Evolutionary conservation across 208 protist species (phyloP).

Genomic region (Crithidia brevicula): DNA sequence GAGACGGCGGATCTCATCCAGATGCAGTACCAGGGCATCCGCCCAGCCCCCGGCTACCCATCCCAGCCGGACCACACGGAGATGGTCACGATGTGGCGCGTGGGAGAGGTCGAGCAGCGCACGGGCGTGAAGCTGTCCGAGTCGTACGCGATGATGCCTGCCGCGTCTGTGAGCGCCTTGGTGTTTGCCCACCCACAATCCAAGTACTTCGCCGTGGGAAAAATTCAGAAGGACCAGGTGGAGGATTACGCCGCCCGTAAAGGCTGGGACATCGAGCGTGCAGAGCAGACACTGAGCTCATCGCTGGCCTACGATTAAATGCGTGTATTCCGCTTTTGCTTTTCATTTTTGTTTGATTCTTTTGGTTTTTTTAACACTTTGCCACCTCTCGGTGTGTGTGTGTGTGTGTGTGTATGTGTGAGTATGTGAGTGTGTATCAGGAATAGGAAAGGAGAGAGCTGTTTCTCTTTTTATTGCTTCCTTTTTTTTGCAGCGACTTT

Average conservation of each 20-base stretch:
- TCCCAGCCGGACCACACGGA: conserved; percentile 97
- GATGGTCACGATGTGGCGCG: conserved; percentile 93
- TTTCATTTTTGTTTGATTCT: neutral
- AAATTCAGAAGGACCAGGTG: conserved; percentile 95
- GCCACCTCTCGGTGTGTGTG: conserved; percentile 7
- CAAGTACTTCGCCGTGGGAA: conserved; percentile 97
- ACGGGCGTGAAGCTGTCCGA: conserved; percentile 93
- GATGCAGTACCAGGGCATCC: conserved; percentile 96
- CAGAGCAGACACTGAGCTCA: conserved; percentile 45
- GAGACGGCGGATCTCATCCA: conserved; percentile 90
- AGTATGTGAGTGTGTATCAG: no score
- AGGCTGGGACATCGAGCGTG: conserved; percentile 46
- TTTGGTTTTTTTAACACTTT: conserved; percentile 26
- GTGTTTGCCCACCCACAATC: conserved; percentile 93
- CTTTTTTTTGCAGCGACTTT: no score
- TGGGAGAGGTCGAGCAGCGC: conserved; percentile 53
- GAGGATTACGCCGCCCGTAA: conserved; percentile 88
- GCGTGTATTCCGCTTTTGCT: neutral
- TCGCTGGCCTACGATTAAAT: conserved; percentile 53
- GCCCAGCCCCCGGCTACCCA: conserved; percentile 97
- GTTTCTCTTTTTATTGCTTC: no score
- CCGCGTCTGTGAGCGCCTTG: conserved; percentile 94
- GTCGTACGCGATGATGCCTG: conserved; percentile 94
- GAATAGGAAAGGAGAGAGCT: no score
- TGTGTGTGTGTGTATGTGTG: no score